Evolutionary conservation across 495 filamentous ascomycete genomes (phyloP).

Genomic region (Aspergillus bertholletiae): DNA sequence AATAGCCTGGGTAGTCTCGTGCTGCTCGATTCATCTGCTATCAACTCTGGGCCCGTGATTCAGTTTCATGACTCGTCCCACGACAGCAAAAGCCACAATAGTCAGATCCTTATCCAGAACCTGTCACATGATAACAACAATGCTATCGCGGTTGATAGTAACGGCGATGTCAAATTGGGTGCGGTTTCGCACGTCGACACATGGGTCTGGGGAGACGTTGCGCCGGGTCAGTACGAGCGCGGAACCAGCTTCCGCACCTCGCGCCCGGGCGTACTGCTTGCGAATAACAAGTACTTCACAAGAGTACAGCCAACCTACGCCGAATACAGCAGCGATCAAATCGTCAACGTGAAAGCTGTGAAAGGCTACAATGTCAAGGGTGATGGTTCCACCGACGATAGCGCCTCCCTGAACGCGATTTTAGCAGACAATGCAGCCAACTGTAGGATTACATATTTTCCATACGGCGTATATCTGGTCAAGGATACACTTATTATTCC

Average conservation of each 20-base stretch:
- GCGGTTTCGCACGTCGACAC: slow-evolving; percentile 43
- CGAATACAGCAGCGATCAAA: slow-evolving; percentile 32
- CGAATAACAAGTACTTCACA: slow-evolving; percentile 26
- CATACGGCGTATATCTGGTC: slow-evolving; percentile 57
- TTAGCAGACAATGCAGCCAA: slow-evolving; percentile 41
- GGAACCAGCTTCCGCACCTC: slow-evolving; percentile 18
- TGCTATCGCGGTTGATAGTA: slow-evolving; percentile 29
- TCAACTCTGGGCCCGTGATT: slow-evolving; percentile 48
- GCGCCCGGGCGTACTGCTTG: slow-evolving; percentile 19
- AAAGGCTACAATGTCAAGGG: slow-evolving; percentile 30
- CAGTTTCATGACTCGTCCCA: slow-evolving; percentile 41
- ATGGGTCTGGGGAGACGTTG: slow-evolving; percentile 38
- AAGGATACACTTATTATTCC: slow-evolving; percentile 56
- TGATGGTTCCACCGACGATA: slow-evolving; percentile 43
- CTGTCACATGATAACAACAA: slow-evolving; percentile 20
- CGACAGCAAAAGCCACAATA: slow-evolving; percentile 28
- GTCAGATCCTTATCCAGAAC: slow-evolving; percentile 38
- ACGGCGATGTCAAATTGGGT: slow-evolving; percentile 39
- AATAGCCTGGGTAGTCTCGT: slow-evolving; percentile 49
- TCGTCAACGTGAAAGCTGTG: slow-evolving; percentile 51
- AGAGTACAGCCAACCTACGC: slow-evolving; percentile 48
- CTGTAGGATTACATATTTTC: slow-evolving; percentile 57
- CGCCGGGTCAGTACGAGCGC: slow-evolving; percentile 28
- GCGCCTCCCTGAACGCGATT: slow-evolving; percentile 48
- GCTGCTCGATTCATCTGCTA: slow-evolving; percentile 39